Evolutionary conservation across 2,329 filamentous ascomycete species (phyloP), one percentile per base, ranked within the genome.

Genomic region (Cytospora schulzeri): DNA sequence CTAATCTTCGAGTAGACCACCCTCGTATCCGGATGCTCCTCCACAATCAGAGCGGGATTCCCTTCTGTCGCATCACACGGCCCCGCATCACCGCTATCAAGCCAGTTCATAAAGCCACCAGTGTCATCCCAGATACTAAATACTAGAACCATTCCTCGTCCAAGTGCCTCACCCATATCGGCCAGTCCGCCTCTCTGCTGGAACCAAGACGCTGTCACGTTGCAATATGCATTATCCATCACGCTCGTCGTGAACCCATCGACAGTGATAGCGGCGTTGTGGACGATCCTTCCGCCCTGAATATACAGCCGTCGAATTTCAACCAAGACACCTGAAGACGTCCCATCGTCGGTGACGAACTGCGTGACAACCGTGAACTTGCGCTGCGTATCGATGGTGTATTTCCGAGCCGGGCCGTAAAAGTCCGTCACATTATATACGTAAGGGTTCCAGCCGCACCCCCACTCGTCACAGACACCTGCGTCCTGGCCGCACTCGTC

Each of bases 371-470:
- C 80, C 8, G 85, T 88, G 70, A 87, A 78, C 60, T 80, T 79
- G 69, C 78, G 78, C 64, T 73, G 78, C 57, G 83, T 85, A 72
- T 86, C 80, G 67, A 88, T 78, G 45, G 76, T 84, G 71, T 76
- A 76, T 1, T 45, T n/a, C 38, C 19, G 19, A 59, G 77, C 80
- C 0, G 80, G 76, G 59, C 85, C 85, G 75, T 82, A 88, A 79
- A 86, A 88, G 71, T 76, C 74, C 57, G 77, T 73, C 72, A 83
- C 79, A 65, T 85, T 85, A 78, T 85, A 79, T 70, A 85, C 83
- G 81, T 80, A 88, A 48, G 78, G 74, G 79, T 87, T 86, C 79
- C 85, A 87, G 72, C 87, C 85, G 69, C 85, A 88, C 81, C 77
- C 76, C 24, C 67, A 69, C 62, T 74, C 73, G 55, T 78, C 77